A percentile compares a stretch with the other conserved stretches of the same genome.
Evolutionary conservation across 1,284 basidiomycete genomes (phyloP).

Genomic region (Xerocomus nothofagi): DNA sequence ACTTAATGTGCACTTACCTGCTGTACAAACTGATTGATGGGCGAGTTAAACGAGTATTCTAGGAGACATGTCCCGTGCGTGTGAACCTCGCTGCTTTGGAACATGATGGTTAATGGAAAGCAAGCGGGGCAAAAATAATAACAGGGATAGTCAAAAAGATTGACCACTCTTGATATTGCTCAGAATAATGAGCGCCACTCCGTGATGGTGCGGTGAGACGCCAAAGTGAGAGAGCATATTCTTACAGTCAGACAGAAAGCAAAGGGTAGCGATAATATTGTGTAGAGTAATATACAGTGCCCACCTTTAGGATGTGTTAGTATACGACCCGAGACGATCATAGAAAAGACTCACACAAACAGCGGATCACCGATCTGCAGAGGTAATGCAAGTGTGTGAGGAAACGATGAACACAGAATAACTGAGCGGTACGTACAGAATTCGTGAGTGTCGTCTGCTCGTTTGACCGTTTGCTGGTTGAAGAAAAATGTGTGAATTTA

Average conservation of each 20-base stretch:
- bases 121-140: conserved; percentile 47
- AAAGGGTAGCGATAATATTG: conserved; percentile 33
- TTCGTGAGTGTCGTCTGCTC: conserved; percentile 90
- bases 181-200: conserved; percentile 78
- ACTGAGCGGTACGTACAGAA: conserved; percentile 69
- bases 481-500: conserved; percentile 39
- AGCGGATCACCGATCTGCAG: conserved; percentile 29
- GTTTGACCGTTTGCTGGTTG: conserved; percentile 87
- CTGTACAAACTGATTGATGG: not conserved
- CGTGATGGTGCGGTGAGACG: conserved; percentile 58
- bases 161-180: conserved; percentile 57
- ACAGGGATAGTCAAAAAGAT: conserved; percentile 31
- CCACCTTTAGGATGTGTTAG: conserved; percentile 18
- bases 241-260: conserved; percentile 13
- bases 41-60: not conserved
- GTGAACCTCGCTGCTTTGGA: conserved; percentile 51
- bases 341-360: conserved; percentile 19
- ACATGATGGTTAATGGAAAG: conserved; percentile 30
- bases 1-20: conserved; percentile 18
- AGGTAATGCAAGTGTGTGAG: not conserved
- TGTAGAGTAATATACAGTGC: conserved; percentile 23
- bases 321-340: not conserved
- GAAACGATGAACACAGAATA: not conserved
- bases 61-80: conserved; percentile 50
- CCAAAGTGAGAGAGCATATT: conserved; percentile 73